Conservation (phyloP, 1,284 basidiomycete genomes). For the Boletellus deceptivus region DNA sequence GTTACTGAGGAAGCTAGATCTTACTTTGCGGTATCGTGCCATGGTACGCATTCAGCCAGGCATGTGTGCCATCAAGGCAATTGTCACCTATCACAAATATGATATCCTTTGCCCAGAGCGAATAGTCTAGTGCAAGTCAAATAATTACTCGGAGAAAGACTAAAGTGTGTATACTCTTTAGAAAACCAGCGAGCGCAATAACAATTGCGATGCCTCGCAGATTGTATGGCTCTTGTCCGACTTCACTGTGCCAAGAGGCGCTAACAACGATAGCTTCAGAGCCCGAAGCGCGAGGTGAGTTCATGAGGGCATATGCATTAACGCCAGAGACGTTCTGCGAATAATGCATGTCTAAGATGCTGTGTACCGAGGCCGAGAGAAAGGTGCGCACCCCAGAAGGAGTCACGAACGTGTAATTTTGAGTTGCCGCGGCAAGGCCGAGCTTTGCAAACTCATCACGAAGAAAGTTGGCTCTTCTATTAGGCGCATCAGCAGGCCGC, state of each 20-base stretch:
- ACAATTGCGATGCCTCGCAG: conserved; percentile 84
- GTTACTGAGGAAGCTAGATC: neutral
- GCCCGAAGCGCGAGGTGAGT: conserved; percentile 84
- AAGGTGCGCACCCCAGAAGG: conserved; percentile 42
- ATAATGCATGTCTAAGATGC: conserved; percentile 26
- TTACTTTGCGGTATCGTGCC: conserved; percentile 66
- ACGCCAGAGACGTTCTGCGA: conserved; percentile 51
- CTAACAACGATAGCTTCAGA: conserved; percentile 88
- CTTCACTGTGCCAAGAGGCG: conserved; percentile 82
- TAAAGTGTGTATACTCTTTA: conserved; percentile 60
- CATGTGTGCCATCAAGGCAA: conserved; percentile 88
- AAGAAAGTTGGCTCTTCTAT: conserved; percentile 63
- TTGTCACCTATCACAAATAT: conserved; percentile 90
- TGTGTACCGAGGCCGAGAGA: neutral
- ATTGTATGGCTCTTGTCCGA: conserved; percentile 66
- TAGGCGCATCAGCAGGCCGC: conserved; percentile 9
- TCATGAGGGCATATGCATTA: conserved; percentile 82
- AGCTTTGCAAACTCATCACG: conserved; percentile 61
- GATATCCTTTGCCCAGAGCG: conserved; percentile 93
- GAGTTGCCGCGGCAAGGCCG: conserved; percentile 67
- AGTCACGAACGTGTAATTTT: conserved; percentile 61
- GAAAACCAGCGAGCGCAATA: conserved; percentile 77
- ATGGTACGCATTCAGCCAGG: conserved; percentile 87
- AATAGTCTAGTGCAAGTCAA: conserved; percentile 58
- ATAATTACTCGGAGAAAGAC: neutral